Conservation (phyloP, 176 grass and related monocot genomes). For the Oropetium thomaeum region DNA sequence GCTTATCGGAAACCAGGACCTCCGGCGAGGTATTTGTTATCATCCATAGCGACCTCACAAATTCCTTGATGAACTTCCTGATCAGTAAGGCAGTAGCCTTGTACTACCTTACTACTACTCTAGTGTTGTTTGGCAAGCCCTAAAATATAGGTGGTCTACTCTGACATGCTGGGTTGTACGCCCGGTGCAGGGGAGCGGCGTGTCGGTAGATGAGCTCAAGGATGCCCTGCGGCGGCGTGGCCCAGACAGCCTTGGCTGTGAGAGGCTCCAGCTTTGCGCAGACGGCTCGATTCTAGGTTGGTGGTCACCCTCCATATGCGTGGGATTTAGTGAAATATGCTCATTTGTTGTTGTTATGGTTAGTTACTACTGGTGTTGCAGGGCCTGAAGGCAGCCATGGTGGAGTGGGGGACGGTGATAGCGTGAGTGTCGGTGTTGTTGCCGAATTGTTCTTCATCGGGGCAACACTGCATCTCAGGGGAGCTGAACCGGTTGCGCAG, state of each 20-base stretch:
- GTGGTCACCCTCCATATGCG: background rate
- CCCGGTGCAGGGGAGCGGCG: slow-evolving; percentile 22
- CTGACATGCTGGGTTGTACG: background rate
- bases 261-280: slow-evolving; percentile 41
- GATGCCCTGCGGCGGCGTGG: slow-evolving; percentile 56
- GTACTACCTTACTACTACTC: background rate
- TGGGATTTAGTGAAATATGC: background rate
- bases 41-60: background rate
- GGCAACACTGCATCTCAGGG: slow-evolving; percentile 76
- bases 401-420: background rate
- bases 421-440: background rate
- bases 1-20: background rate
- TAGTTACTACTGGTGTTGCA: background rate
- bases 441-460: slow-evolving; percentile 61
- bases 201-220: slow-evolving; percentile 69
- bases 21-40: slow-evolving; percentile 27
- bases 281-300: slow-evolving; percentile 35
- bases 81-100: background rate
- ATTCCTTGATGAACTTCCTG: background rate
- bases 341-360: background rate
- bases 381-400: background rate
- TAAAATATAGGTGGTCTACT: slow-evolving; percentile 17
- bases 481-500: slow-evolving; percentile 55
- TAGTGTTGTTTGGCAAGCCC: background rate
- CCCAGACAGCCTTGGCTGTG: slow-evolving; percentile 51